Conservation (phyloP, 2,329 filamentous ascomycete genomes). For the Dothiorella sarmentorum region DNA sequence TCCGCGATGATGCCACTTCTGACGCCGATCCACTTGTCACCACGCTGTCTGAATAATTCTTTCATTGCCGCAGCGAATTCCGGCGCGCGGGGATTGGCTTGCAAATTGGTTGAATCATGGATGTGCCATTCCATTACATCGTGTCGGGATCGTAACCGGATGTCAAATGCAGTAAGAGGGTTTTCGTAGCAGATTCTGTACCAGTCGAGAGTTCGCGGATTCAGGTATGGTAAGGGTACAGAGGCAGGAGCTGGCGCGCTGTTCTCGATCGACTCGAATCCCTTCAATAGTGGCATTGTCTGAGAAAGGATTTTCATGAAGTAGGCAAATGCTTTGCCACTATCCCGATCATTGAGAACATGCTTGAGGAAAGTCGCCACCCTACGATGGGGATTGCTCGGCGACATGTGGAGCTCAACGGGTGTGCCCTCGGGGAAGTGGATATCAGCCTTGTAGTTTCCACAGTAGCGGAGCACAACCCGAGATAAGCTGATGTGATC, state of each 20-base stretch:
- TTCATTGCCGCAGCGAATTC: constrained; percentile 33
- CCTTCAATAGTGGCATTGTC: constrained; percentile 59
- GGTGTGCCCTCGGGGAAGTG: constrained; percentile 52
- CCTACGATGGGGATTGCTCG: constrained; percentile 64
- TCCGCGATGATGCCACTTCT: constrained; percentile 37
- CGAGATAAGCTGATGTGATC: constrained; percentile 59
- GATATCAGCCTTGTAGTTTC: constrained; percentile 54
- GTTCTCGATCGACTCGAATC: constrained; percentile 10
- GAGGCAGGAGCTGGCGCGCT: constrained; percentile 1
- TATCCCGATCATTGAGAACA: constrained; percentile 53
- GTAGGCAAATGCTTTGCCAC: constrained; percentile 47
- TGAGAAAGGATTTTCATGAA: constrained; percentile 57
- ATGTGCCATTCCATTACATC: constrained; percentile 38
- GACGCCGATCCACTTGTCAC: constrained; percentile 37
- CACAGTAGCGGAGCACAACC: constrained; percentile 66
- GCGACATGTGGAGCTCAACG: constrained; percentile 52
- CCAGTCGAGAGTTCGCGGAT: constrained; percentile 50
- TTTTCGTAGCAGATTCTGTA: constrained; percentile 41
- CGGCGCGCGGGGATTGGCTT: constrained; percentile 26
- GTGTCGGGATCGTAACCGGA: constrained; percentile 32
- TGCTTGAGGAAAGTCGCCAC: constrained; percentile 57
- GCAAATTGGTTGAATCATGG: constrained; percentile 29
- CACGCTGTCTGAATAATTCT: constrained; percentile 29
- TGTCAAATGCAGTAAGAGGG: constrained; percentile 39
- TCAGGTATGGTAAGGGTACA: constrained; percentile 3